A percentile compares a stretch with the other conserved stretches of the same genome.
phyloP scores from a whole-genome alignment of 345 rosid genomes.

The Lepidium aucheri region DNA sequence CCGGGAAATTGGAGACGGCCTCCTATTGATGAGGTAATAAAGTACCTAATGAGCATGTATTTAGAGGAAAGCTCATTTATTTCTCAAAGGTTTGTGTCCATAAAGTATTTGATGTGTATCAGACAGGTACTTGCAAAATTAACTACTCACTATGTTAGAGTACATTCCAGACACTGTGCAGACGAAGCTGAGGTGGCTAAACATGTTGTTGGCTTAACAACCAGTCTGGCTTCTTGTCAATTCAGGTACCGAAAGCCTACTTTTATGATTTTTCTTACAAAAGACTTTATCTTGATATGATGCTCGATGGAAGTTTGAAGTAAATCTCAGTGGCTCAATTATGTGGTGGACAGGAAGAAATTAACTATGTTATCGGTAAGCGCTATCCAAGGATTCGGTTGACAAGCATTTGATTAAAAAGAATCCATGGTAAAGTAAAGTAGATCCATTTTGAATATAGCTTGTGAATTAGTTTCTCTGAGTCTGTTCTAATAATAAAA shows the following conservation, averaged over 20 bases:
- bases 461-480: not conserved
- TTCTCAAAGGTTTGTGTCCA: not conserved
- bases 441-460: not conserved
- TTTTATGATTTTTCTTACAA: no score
- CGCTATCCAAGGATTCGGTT: slow-evolving; percentile 58
- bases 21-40: slow-evolving; percentile 72
- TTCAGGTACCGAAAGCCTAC: no score
- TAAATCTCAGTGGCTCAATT: not conserved
- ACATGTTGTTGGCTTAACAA: slow-evolving; percentile 75
- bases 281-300: no score
- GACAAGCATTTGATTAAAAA: slow-evolving; percentile 56
- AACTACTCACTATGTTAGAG: slow-evolving; percentile 56
- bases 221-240: slow-evolving; percentile 80
- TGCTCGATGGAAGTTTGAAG: not conserved
- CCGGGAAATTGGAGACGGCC: slow-evolving; percentile 67
- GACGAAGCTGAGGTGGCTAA: slow-evolving; percentile 96
- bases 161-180: slow-evolving; percentile 75
- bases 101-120: not conserved
- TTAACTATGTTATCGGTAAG: slow-evolving; percentile 57
- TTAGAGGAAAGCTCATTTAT: not conserved
- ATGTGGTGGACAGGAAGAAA: slow-evolving; percentile 51
- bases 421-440: slow-evolving; percentile 31
- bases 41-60: not conserved
- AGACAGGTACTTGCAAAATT: slow-evolving; percentile 67
- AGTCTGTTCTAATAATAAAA: not conserved